phyloP scores from a whole-genome alignment of 148 eudicot genomes.

The Rhododendron williamsianum region DNA sequence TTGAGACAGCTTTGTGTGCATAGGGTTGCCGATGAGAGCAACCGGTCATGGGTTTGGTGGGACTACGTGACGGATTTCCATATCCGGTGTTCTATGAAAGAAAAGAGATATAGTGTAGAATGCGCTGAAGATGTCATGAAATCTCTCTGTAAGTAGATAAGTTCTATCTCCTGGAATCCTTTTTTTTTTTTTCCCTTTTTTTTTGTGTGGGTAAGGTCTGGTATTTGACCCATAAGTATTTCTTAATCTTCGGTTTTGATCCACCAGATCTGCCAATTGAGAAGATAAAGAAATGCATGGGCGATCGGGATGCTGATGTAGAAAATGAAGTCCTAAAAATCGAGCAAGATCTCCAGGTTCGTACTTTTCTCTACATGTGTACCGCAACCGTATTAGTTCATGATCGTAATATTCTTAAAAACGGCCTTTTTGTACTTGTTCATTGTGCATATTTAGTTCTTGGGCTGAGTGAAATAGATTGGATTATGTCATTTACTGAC shows the following conservation, averaged over 20 bases:
- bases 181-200: background rate
- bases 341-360: constrained; percentile 89
- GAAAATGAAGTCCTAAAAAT: constrained; percentile 79
- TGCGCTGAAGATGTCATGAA: constrained; percentile 76
- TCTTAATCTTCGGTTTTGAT: background rate
- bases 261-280: constrained; percentile 57
- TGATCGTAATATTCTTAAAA: background rate
- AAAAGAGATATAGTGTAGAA: constrained; percentile 56
- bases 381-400: background rate
- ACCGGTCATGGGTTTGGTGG: too few relatives aligned
- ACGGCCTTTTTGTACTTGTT: background rate
- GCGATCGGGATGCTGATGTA: constrained; percentile 71
- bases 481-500: constrained; percentile 3
- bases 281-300: constrained; percentile 71
- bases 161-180: background rate
- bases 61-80: constrained; percentile 79
- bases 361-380: background rate
- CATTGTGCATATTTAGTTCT: background rate
- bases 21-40: too few relatives aligned
- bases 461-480: background rate
- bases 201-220: background rate
- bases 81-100: constrained; percentile 89
- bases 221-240: background rate
- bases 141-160: constrained; percentile 56
- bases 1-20: too few relatives aligned